Conservation (phyloP, 495 filamentous ascomycete species). For the Hypoxylon crocopeplum region DNA sequence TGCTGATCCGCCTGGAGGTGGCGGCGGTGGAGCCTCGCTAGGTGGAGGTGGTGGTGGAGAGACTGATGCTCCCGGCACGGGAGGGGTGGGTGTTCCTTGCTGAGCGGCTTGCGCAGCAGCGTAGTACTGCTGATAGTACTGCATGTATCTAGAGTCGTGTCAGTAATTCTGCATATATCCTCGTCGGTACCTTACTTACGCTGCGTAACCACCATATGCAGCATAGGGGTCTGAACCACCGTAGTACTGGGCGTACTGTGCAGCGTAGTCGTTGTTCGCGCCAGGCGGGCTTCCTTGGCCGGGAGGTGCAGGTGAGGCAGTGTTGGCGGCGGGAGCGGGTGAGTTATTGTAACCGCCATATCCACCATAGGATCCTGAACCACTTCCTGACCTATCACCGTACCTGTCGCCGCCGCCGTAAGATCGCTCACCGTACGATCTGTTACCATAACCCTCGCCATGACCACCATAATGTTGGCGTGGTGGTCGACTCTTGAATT, state of each 20-base stretch:
- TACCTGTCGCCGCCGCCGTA: conserved; percentile 40
- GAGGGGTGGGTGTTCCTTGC: conserved; percentile 45
- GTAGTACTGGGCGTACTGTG: conserved; percentile 88
- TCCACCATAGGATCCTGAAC: conserved; percentile 44
- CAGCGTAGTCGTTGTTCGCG: conserved; percentile 65
- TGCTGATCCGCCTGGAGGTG: conserved; percentile 60
- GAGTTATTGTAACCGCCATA: conserved; percentile 51
- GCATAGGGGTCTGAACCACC: conserved; percentile 82
- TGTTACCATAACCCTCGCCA: conserved; percentile 39
- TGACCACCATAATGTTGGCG: conserved; percentile 66
- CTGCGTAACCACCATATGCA: conserved; percentile 83
- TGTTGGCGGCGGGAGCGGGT: conserved; percentile 33
- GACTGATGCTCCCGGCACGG: conserved; percentile 51
- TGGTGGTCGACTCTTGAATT: conserved; percentile 85
- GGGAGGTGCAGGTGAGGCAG: conserved; percentile 44
- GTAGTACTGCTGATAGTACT: conserved; percentile 71
- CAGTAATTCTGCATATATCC: conserved; percentile 6
- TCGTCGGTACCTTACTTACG: conserved; percentile 44
- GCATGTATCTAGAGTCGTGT: conserved; percentile 63
- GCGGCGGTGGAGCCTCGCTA: conserved; percentile 68
- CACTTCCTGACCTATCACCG: conserved; percentile 38
- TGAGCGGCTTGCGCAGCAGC: conserved; percentile 61
- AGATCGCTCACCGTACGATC: conserved; percentile 49
- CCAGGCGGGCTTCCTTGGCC: conserved; percentile 46
- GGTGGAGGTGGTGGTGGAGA: conserved; percentile 69